Conservation (phyloP, 352 stramenopile genomes). For the Phytophthora sansomeana region DNA sequence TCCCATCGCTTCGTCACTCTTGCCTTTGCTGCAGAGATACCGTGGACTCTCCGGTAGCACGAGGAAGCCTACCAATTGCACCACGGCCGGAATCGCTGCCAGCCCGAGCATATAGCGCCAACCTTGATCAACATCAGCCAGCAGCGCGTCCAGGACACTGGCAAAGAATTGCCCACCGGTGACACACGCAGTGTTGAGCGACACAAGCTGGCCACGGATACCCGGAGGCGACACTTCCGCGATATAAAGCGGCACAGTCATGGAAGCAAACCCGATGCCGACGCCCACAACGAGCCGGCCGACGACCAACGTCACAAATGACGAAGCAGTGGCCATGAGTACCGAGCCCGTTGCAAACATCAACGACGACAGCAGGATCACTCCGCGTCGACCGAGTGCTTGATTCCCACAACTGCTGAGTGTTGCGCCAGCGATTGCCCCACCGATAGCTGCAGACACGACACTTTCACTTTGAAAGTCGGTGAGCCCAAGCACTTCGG, state of each 20-base stretch:
- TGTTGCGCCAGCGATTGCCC: constrained; percentile 70
- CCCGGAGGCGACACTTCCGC: constrained; percentile 73
- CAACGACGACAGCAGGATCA: constrained; percentile 72
- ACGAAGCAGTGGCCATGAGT: constrained; percentile 70
- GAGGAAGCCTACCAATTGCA: constrained; percentile 80
- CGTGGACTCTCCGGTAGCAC: constrained; percentile 74
- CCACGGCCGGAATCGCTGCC: constrained; percentile 62
- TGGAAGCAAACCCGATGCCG: constrained; percentile 78
- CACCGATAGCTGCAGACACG: constrained; percentile 73
- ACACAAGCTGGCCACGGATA: constrained; percentile 73
- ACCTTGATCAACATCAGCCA: constrained; percentile 57
- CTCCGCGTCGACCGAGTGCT: constrained; percentile 61
- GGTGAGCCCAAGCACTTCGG: constrained; percentile 66
- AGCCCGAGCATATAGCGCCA: constrained; percentile 89
- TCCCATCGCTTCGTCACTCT: too few relatives aligned
- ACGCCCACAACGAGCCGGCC: too few relatives aligned
- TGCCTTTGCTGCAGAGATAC: constrained; percentile 64
- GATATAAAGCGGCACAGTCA: constrained; percentile 86
- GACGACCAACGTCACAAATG: too few relatives aligned
- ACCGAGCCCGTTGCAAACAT: constrained; percentile 70
- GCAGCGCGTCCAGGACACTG: constrained; percentile 58
- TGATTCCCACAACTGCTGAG: constrained; percentile 75
- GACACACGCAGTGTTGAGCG: constrained; percentile 77
- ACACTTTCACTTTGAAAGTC: constrained; percentile 72
- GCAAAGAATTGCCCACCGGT: constrained; percentile 86